These are phyloP conservation scores for Sutorius eximius DNA, from an alignment of 1,284 basidiomycete species.

Conservation along the genomic window DNA sequence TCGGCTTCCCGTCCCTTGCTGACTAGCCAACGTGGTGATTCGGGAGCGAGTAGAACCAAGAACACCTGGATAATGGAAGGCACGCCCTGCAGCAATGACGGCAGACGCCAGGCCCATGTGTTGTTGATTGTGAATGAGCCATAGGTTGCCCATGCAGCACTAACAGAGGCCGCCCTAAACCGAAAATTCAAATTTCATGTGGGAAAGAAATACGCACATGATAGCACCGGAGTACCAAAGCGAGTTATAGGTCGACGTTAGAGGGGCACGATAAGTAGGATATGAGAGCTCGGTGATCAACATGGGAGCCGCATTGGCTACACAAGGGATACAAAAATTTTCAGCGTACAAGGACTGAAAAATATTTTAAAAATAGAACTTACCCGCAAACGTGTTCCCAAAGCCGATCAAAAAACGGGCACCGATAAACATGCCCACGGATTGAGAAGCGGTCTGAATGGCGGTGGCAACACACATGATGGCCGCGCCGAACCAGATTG, in stretches of 20 bases:
- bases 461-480: conserved; percentile 68
- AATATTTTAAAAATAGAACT: conserved; percentile 15
- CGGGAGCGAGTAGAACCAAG: conserved; percentile 63
- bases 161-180: conserved; percentile 17
- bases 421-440: conserved; percentile 80
- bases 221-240: conserved; percentile 80
- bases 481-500: conserved; percentile 61
- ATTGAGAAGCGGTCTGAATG: conserved; percentile 70
- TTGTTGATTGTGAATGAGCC: conserved; percentile 67
- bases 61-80: conserved; percentile 64
- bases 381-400: conserved; percentile 71
- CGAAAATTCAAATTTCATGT: background rate
- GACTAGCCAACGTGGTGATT: conserved; percentile 72
- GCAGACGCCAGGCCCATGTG: conserved; percentile 77
- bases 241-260: conserved; percentile 75
- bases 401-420: conserved; percentile 81
- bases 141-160: conserved; percentile 75
- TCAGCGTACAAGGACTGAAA: background rate
- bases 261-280: conserved; percentile 69
- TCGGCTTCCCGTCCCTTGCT: conserved; percentile 63
- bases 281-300: conserved; percentile 78
- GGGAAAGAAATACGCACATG: conserved; percentile 42
- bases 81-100: conserved; percentile 64
- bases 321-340: background rate
- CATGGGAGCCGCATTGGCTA: conserved; percentile 69